Base-by-base conservation (phyloP, 257 asterid genomes). In the Datura wrightii region DNA sequence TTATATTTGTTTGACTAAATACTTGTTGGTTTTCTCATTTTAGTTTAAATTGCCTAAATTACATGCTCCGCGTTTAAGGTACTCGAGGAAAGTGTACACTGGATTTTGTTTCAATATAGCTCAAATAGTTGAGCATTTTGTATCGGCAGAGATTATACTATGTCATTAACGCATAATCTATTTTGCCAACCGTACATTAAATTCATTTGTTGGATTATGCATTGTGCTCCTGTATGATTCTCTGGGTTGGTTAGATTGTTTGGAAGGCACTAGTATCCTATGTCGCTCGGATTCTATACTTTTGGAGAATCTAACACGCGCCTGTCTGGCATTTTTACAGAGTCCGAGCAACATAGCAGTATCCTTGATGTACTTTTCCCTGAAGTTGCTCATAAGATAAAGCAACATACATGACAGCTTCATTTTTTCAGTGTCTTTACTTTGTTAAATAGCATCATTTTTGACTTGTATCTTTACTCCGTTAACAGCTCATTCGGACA, bases 401-500 rank as follows among this genome's bases (percentile, higher is more conserved):
- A 71, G 55, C 34, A 42, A n/a, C 37, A 71, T 42, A 71, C 36
- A 41, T 70, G 79, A 42, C 54, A 70, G 55, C 79, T 42, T 70
- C 79, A 70, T 16, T 48, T 24, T 24, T 31, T 19, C 80, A 74
- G 59, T 41, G 13, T 13, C 8, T 31, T 31, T 18, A 6, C 19
- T 5, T 31, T 14, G 2, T 8, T 76, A 63, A 76, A 13, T 76
- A 76, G 60, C 46, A 31, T 71, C 39, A 0, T n/a, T 44, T 44
- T 81, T 81, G 4, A 81, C 72, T 59, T 81, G 42, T 11, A 63
- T 63, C 76, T 15, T 74, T 84, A 18, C 39, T 65, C 34, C 15
- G 11, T 65, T 34, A 56, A 56, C 84, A 84, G 87, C 84, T 79
- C 84, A 84, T 34, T 84, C 84, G 2, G 87, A 84, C 59, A 84